phyloP scores from a whole-genome alignment of 257 asterid species.

The Penstemon davidsonii region DNA sequence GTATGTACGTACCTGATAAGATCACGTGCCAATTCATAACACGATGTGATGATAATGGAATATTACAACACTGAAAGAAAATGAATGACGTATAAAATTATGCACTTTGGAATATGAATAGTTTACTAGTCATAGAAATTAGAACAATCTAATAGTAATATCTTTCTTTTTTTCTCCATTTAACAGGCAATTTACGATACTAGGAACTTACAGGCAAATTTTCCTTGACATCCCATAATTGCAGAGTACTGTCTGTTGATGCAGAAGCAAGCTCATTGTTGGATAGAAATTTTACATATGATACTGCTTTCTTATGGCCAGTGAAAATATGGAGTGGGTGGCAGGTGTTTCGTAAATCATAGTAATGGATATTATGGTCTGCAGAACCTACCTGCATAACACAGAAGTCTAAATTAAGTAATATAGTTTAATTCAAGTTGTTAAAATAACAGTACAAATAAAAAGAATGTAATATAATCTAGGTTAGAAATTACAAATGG shows the following conservation, averaged over 20 bases:
- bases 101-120: too few relatives aligned
- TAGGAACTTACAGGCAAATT: constrained; percentile 60
- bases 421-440: too few relatives aligned
- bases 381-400: constrained; percentile 82
- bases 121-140: too few relatives aligned
- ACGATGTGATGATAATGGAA: too few relatives aligned
- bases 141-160: too few relatives aligned
- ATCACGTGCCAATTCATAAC: too few relatives aligned
- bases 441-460: too few relatives aligned
- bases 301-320: constrained; percentile 85
- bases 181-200: constrained; percentile 1
- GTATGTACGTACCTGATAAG: constrained; percentile 62
- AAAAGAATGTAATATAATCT: too few relatives aligned
- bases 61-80: too few relatives aligned
- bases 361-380: constrained; percentile 81
- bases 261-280: constrained; percentile 83
- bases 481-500: constrained; percentile 6
- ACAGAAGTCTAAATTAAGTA: too few relatives aligned
- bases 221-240: constrained; percentile 85
- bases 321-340: constrained; percentile 70
- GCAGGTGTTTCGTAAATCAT: constrained; percentile 69
- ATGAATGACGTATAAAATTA: too few relatives aligned
- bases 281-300: constrained; percentile 82
- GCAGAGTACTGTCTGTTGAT: constrained; percentile 85
- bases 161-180: too few relatives aligned